Evolutionary conservation across 306 rosid genomes (phyloP), one percentile per base, ranked within the genome.

Genomic region (Pueraria montana): DNA sequence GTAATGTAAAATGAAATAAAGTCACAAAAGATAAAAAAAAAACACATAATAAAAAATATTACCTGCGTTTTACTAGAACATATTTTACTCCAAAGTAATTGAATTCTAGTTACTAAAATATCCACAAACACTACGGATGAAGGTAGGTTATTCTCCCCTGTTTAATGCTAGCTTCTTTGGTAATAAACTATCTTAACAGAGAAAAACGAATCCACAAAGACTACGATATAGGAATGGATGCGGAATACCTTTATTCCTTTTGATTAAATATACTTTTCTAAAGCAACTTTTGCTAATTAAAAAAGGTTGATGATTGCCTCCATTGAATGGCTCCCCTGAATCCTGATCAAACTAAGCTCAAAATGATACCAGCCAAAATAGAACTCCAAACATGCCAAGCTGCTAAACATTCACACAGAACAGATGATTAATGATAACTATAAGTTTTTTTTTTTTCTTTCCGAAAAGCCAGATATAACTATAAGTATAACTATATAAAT

Each of bases 371-470:
- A 27, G 50, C 75, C 84, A 74, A 78, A 61, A 82, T 68, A 64
- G 21, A 74, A 30, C 79, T 78, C 89, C 89, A 86, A 20, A 40
- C 48, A 58, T 10, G 61, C 34, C 78, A 72, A 78, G 67, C 86
- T 67, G 83, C 46, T 48, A 66, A 66, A 72, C 80, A 49, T 66
- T 45, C 81, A 36, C 81, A 30, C 20, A 86, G 3, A 66, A 65
- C 64, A 79, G 13, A 27, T 26, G 23, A 79, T 79, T 70, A 48
- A 49, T 36, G 2, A 75, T 12, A n/a, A n/a, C n/a, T n/a, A n/a
- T n/a, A n/a, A n/a, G n/a, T n/a, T n/a, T n/a, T n/a, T n/a, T n/a
- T n/a, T n/a, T n/a, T n/a, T n/a, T n/a, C n/a, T n/a, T n/a, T n/a
- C n/a, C n/a, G n/a, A n/a, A n/a, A n/a, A n/a, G n/a, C n/a, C n/a